Percentiles rank a stretch among this genome's conserved stretches.
phyloP scores from a whole-genome alignment of 495 filamentous ascomycete species.

The Aspergillus avenaceus region DNA sequence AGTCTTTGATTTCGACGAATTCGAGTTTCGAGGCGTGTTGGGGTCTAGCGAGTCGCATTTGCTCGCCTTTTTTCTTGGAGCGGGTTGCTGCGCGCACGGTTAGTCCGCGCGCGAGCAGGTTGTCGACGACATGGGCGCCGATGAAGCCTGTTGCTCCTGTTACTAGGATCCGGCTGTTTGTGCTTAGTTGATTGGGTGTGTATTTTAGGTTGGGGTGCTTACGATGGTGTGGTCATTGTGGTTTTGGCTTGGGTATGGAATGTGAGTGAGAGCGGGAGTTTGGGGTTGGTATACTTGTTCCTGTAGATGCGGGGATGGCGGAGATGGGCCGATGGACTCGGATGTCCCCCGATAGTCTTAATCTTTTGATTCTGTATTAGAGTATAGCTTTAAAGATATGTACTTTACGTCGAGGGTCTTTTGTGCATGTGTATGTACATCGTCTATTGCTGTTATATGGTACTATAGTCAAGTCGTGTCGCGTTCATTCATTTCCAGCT shows the following conservation, averaged over 20 bases:
- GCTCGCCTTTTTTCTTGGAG: conserved; percentile 23
- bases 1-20: conserved; percentile 36
- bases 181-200: neutral
- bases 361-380: no score
- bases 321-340: neutral
- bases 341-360: neutral
- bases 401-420: no score
- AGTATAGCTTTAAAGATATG: no score
- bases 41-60: conserved; percentile 27
- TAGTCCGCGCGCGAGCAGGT: conserved; percentile 26
- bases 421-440: neutral
- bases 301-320: neutral
- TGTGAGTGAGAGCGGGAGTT: no score
- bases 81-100: conserved; percentile 36
- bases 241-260: no score
- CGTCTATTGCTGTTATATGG: neutral
- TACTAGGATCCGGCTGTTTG: conserved; percentile 26
- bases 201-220: neutral
- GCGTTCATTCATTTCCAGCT: neutral
- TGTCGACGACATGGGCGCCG: conserved; percentile 37
- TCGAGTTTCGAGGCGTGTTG: conserved; percentile 27
- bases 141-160: conserved; percentile 41
- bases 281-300: no score
- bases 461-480: neutral
- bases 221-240: neutral